These are phyloP conservation scores for Tetrahymena malaccensis DNA, from an alignment of 73 alveolate species.

Conservation along the genomic window DNA sequence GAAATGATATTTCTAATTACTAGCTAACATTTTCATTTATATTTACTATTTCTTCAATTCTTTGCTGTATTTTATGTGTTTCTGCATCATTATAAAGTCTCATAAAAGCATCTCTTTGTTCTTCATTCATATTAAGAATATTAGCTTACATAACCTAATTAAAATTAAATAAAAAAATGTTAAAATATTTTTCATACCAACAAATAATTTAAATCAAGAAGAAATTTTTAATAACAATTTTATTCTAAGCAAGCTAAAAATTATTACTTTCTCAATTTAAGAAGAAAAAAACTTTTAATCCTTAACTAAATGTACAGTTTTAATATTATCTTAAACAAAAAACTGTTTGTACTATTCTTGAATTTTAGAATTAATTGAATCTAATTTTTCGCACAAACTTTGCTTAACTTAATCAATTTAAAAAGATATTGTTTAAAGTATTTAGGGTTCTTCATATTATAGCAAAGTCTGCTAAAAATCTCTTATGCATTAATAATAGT, in stretches of 20 bases:
- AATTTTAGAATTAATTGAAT: not conserved
- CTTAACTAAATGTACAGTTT: not conserved
- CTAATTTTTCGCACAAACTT: not conserved
- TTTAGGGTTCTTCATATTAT: not conserved
- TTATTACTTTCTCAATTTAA: not conserved
- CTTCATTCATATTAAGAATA: not conserved
- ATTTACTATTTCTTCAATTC: not conserved
- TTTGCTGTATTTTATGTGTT: not conserved
- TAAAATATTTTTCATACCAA: not conserved
- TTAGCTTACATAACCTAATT: not conserved
- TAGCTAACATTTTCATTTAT: not conserved
- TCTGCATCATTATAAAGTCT: not conserved
- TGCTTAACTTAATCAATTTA: not conserved
- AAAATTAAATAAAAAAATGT: too few relatives aligned
- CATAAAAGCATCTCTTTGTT: not conserved
- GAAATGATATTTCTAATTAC: not conserved
- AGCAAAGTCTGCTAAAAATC: not conserved
- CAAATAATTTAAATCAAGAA: not conserved
- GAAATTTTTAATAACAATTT: not conserved
- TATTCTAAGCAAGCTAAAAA: not conserved
- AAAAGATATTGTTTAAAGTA: not conserved
- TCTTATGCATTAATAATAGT: not conserved
- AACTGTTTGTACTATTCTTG: not conserved
- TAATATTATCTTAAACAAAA: not conserved
- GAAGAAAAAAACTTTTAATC: not conserved